Base-by-base conservation (phyloP, 768 basidiomycete species). In the Suillus luteus region DNA sequence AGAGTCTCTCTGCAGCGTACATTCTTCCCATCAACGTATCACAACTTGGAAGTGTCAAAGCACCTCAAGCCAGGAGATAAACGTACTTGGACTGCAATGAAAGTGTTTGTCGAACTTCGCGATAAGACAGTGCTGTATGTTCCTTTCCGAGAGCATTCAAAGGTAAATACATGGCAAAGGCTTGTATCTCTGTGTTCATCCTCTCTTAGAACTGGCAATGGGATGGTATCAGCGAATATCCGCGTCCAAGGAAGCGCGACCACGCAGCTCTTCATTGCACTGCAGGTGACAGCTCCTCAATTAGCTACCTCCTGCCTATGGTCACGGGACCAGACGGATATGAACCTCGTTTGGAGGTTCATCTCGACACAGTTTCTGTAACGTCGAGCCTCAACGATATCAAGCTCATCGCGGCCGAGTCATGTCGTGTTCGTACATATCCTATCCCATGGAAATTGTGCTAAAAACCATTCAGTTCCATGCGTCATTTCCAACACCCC, bases 121-220 rank as follows among this genome's bases (percentile, higher is more conserved):
- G 90, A 91, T 58, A 84, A 88, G 31, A 92, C 93, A 0, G 86
- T 84, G 0, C 71, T 98, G 11, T 84, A 92, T 48, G 79, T 97
- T n/a, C 96, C 96, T 3, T 96, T 96, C 63, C 86, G 95, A 11
- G 96, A 99, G 76, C 76, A 87, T 1, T 97, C 95, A 0, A 98
- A 99, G 83, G 91, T 88, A 66, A 61, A 52, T 37, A 5, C n/a
- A 8, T 33, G 15, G 24, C 35, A 44, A 17, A 61, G 60, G 11
- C 57, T 31, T 11, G 15, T 35, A 49, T 14, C 5, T 62, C 7
- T 12, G 62, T 40, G 27, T 27, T 33, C 59, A 38, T 43, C 17
- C 10, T 54, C 41, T 54, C 43, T 15, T 62, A 93, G 90, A 91
- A 98, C 74, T 99, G 96, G 96, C 86, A 89, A 73, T 98, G 91